These are phyloP conservation scores for Monilinia polystroma DNA, from an alignment of 2,329 filamentous ascomycete species.

Conservation along the genomic window DNA sequence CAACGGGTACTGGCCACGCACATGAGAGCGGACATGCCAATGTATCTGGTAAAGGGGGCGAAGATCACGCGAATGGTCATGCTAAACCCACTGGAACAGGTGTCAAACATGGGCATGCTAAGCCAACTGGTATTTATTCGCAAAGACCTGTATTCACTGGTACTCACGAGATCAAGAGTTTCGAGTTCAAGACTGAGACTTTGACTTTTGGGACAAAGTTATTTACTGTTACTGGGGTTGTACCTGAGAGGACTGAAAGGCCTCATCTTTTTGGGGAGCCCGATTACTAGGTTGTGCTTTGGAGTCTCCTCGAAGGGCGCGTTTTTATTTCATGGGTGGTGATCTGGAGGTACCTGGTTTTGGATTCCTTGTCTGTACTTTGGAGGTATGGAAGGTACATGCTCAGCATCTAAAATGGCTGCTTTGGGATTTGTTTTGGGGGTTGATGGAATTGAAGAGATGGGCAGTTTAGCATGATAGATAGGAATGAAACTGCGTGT, in stretches of 20 bases:
- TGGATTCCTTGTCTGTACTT: neutral
- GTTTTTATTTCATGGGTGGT: neutral
- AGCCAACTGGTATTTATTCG: neutral
- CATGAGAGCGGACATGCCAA: neutral
- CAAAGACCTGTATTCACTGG: neutral
- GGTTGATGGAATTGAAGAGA: too few species aligned
- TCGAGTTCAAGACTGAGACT: constrained; percentile 1
- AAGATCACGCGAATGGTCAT: neutral
- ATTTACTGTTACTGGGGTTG: neutral
- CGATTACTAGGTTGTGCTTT: neutral
- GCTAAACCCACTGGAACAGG: neutral
- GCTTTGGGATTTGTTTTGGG: neutral
- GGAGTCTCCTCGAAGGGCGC: too few species aligned
- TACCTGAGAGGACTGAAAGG: neutral
- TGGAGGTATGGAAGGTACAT: neutral
- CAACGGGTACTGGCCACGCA: neutral
- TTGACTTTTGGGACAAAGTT: constrained; percentile 3
- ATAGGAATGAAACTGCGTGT: neutral
- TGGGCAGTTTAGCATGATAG: neutral
- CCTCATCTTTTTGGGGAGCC: neutral
- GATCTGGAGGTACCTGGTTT: neutral
- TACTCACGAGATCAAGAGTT: neutral
- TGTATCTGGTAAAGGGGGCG: neutral
- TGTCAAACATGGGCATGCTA: neutral
- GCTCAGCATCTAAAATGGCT: neutral